A percentile compares a stretch with the other conserved stretches of the same genome.
Evolutionary conservation across 495 filamentous ascomycete genomes (phyloP).

Genomic region (Pseudoneurospora amorphoporcata): DNA sequence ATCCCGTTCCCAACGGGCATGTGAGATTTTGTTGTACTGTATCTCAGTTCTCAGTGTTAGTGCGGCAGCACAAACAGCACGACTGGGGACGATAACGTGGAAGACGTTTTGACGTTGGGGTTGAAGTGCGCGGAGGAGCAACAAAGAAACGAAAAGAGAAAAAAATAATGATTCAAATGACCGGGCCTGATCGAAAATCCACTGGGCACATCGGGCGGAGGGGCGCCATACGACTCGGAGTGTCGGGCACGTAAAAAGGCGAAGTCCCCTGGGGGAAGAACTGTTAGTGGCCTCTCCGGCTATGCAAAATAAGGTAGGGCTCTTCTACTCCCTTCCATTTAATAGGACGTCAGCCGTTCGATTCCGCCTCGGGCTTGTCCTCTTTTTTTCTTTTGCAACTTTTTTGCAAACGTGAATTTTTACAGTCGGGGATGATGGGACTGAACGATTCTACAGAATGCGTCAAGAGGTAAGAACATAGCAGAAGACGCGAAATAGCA

Average conservation of each 20-base stretch:
- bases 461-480: background rate
- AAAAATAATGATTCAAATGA: too few relatives aligned
- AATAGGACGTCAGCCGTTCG: background rate
- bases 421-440: background rate
- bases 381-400: background rate
- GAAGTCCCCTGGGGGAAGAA: too few relatives aligned
- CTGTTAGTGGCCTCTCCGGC: background rate
- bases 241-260: too few relatives aligned
- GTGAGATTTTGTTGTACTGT: background rate
- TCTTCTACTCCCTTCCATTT: background rate
- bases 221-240: too few relatives aligned
- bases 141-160: too few relatives aligned
- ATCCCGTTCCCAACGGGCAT: background rate
- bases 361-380: background rate
- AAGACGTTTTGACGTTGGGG: too few relatives aligned
- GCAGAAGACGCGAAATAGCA: background rate
- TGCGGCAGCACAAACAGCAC: too few relatives aligned
- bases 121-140: too few relatives aligned
- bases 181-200: too few relatives aligned
- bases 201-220: too few relatives aligned
- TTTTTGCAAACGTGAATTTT: background rate
- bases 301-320: background rate
- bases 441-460: background rate
- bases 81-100: too few relatives aligned
- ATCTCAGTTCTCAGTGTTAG: background rate